These are phyloP conservation scores for Heliamphora exappendiculata DNA, from an alignment of 148 eudicot genomes.

Conservation along the genomic window DNA sequence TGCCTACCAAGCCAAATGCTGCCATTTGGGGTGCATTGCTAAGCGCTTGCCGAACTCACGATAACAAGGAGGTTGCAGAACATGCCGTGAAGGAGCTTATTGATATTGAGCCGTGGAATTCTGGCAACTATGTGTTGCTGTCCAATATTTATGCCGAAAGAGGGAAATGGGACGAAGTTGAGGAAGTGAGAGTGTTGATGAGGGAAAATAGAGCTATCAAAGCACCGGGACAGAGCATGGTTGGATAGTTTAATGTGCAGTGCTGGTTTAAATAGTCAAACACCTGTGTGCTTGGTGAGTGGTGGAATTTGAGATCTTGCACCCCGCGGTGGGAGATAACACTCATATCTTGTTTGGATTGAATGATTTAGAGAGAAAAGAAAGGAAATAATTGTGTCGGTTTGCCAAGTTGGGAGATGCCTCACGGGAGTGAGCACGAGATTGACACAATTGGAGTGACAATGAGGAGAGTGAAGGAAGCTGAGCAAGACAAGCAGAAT, in stretches of 20 bases:
- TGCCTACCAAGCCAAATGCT: constrained; percentile 48
- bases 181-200: constrained; percentile 37
- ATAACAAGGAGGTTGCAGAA: constrained; percentile 41
- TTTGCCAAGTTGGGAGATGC: neutral
- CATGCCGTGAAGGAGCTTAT: constrained; percentile 38
- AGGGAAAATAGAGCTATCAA: constrained; percentile 28
- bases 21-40: constrained; percentile 48
- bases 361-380: no score
- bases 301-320: neutral
- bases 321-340: neutral
- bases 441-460: no score
- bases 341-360: no score
- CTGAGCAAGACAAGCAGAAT: neutral
- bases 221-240: constrained; percentile 30
- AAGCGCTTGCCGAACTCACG: constrained; percentile 40
- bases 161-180: constrained; percentile 47
- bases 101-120: constrained; percentile 42
- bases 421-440: neutral
- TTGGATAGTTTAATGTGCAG: constrained; percentile 1
- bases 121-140: constrained; percentile 44
- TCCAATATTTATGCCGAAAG: constrained; percentile 48
- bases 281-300: neutral
- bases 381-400: no score
- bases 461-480: neutral
- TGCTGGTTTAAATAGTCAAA: neutral